A percentile compares a stretch with the other conserved stretches of the same genome.
phyloP scores from a whole-genome alignment of 1,139 yeast genomes.

The Neolecta irregularis region DNA sequence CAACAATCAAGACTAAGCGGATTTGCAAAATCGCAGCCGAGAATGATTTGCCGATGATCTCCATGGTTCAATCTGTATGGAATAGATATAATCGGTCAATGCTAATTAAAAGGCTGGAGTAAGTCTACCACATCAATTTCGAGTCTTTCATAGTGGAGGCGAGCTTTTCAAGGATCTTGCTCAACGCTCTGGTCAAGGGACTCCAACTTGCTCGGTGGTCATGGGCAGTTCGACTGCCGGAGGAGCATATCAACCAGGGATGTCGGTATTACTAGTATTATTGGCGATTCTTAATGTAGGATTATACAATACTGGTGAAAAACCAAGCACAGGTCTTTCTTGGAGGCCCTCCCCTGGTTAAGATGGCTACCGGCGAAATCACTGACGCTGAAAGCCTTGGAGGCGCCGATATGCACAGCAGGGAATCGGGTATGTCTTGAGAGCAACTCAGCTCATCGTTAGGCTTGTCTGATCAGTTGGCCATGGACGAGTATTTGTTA shows the following conservation, averaged over 20 bases:
- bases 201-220: constrained; percentile 25
- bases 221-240: constrained; percentile 29
- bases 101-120: too few relatives aligned
- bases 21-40: constrained; percentile 26
- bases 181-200: constrained; percentile 23
- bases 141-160: constrained; percentile 26
- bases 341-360: constrained; percentile 27
- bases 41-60: constrained; percentile 24
- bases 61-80: constrained; percentile 23
- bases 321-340: constrained; percentile 25
- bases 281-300: too few relatives aligned
- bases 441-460: too few relatives aligned
- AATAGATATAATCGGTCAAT: too few relatives aligned
- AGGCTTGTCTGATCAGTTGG: constrained; percentile 25
- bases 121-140: constrained; percentile 26
- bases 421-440: too few relatives aligned
- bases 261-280: too few relatives aligned
- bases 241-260: constrained; percentile 27
- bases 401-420: constrained; percentile 26
- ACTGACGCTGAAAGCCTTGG: constrained; percentile 26
- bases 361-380: constrained; percentile 27
- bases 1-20: constrained; percentile 16
- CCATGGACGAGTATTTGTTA: constrained; percentile 21
- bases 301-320: constrained; percentile 25
- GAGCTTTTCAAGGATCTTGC: constrained; percentile 25